Base-by-base conservation (phyloP, 495 filamentous ascomycete genomes). In the Sporormia fimetaria region DNA sequence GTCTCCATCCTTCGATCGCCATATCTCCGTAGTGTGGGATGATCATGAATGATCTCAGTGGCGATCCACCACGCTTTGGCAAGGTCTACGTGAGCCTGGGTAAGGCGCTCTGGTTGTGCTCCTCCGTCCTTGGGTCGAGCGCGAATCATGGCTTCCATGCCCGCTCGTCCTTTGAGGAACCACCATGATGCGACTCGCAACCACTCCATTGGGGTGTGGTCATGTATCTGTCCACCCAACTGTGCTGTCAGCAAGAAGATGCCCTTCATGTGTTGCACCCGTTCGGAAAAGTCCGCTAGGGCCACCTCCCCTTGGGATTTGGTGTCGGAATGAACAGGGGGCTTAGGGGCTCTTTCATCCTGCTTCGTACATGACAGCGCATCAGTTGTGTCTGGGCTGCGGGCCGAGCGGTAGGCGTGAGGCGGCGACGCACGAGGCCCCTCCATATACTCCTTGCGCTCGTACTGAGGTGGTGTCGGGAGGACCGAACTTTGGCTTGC, bases 51-150 rank as follows among this genome's bases (percentile, higher is more conserved):
- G 4, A 85, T 68, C 2, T 77, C 70, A 36, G 78, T 73, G 32
- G 75, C 61, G 18, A 93, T 74, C 87, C 87, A 94, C 54, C 81
- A 78, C 0, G 75, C 69, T 56, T 93, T 94, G 2, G 81, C 79
- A 31, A 94, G 65, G 54, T 93, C 78, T 2, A 87, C 63, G 39
- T 86, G 62, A 4, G 54, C 32, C 38, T 65, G 62, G 2, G 40
- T 43, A 7, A 64, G 41, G 8, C 56, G 42, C 27, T 60, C 57
- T 8, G 36, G 23, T 15, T 37, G 40, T 6, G 33, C 16, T 22
- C 39, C 36, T 21, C 17, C 33, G 8, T 49, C 60, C 39, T 67
- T 53, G 6, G 77, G 70, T 6, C 70, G 71, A 23, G 72, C 70
- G 39, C 82, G 71, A 31, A 86, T 76, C 40, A 76, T 68, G 7